Conservation (phyloP, 2,329 filamentous ascomycete species). For the Herpotrichia juniperi region DNA sequence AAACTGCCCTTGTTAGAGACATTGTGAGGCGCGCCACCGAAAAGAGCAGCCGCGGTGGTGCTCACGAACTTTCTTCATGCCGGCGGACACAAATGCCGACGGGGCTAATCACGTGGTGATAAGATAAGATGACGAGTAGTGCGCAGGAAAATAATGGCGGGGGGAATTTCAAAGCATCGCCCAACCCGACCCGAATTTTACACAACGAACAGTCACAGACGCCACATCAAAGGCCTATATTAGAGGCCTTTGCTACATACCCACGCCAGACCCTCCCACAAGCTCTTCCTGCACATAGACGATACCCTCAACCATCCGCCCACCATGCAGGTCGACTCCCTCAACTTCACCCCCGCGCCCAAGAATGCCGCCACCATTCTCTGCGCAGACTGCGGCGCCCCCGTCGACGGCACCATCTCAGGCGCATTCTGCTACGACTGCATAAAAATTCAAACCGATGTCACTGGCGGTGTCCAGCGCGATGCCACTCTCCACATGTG, state of each 20-base stretch:
- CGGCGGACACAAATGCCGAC: slow-evolving; percentile 14
- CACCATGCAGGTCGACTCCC: slow-evolving; percentile 50
- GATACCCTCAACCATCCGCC: slow-evolving; percentile 3
- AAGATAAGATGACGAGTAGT: slow-evolving; percentile 16
- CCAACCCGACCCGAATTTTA: slow-evolving; percentile 8
- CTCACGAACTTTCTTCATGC: slow-evolving; percentile 8
- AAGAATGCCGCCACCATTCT: slow-evolving; percentile 73
- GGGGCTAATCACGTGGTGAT: slow-evolving; percentile 35
- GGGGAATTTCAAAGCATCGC: slow-evolving; percentile 37
- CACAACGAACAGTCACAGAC: slow-evolving; percentile 9
- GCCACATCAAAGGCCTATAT: neutral
- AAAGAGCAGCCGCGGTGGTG: slow-evolving; percentile 10
- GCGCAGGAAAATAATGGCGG: slow-evolving; percentile 32
- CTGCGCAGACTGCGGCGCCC: slow-evolving; percentile 95
- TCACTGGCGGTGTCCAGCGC: slow-evolving; percentile 87
- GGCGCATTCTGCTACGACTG: slow-evolving; percentile 96
- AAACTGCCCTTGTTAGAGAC: slow-evolving; percentile 26
- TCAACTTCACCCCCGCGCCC: slow-evolving; percentile 46
- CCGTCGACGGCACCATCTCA: slow-evolving; percentile 84
- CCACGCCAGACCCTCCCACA: neutral
- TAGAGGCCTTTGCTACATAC: neutral
- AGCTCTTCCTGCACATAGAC: slow-evolving; percentile 3
- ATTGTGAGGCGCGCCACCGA: slow-evolving; percentile 17
- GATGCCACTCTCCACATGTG: slow-evolving; percentile 91
- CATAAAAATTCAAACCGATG: slow-evolving; percentile 91